phyloP scores from a whole-genome alignment of 495 filamentous ascomycete species.

The Talaromyces adpressus region DNA sequence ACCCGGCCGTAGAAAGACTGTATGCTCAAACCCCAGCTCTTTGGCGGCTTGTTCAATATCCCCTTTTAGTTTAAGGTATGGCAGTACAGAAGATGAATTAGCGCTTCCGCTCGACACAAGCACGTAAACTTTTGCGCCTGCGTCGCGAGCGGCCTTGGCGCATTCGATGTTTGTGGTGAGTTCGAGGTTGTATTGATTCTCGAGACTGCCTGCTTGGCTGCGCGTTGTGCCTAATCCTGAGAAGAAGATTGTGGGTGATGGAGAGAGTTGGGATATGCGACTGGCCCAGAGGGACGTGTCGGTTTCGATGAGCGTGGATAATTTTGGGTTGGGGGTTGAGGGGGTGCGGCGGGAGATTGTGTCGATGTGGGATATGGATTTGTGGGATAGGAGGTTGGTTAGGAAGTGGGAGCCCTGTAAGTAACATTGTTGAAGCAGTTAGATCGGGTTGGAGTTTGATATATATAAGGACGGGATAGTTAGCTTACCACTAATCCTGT shows the following conservation, averaged over 20 bases:
- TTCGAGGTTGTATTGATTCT: slow-evolving; percentile 70
- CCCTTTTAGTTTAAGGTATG: slow-evolving; percentile 69
- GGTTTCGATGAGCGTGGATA: slow-evolving; percentile 36
- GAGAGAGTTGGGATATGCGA: slow-evolving; percentile 43
- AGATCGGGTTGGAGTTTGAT: neutral
- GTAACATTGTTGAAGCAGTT: too few species aligned
- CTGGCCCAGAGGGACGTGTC: slow-evolving; percentile 50
- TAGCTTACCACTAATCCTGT: slow-evolving; percentile 44
- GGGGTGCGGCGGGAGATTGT: slow-evolving; percentile 41
- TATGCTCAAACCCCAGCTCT: slow-evolving; percentile 62
- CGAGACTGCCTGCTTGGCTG: slow-evolving; percentile 57
- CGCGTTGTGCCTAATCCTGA: slow-evolving; percentile 64
- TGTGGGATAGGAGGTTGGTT: slow-evolving; percentile 32
- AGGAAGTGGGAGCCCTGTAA: slow-evolving; percentile 44
- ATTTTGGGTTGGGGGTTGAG: slow-evolving; percentile 25
- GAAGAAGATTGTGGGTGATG: slow-evolving; percentile 53
- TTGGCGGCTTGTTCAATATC: slow-evolving; percentile 74
- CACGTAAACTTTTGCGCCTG: slow-evolving; percentile 59
- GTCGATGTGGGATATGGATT: slow-evolving; percentile 33
- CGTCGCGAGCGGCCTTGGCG: slow-evolving; percentile 56
- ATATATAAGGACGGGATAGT: neutral
- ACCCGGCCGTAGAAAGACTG: slow-evolving; percentile 68
- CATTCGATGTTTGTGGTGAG: slow-evolving; percentile 66
- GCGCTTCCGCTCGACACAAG: slow-evolving; percentile 55
- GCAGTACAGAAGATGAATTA: slow-evolving; percentile 34